Evolutionary conservation across 2,329 filamentous ascomycete species (phyloP), one percentile per base, ranked within the genome.

Genomic region (Pseudogymnoascus sp.): DNA sequence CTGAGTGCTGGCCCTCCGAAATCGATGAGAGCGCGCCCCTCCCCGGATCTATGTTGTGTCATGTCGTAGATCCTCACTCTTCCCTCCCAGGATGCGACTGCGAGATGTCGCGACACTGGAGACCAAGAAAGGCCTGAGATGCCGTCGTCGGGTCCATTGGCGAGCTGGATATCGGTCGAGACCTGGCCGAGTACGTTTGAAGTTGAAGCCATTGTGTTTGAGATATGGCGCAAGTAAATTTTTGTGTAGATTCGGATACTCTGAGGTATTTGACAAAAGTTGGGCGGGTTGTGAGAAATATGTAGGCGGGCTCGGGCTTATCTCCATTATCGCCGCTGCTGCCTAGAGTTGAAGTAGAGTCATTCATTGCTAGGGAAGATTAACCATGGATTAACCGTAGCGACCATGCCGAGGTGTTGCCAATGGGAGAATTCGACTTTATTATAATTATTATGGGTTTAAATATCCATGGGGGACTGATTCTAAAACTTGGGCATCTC

Each of bases 11-110:
- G 91, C 47, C 83, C 90, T 68, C 91, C 88, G 76, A 95, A 91
- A 68, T 95, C 89, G 72, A 94, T 94, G 64, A 88, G 79, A 66
- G 91, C 91, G 72, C 92, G 93, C 56, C 91, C 92, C 73, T 91
- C 85, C 73, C 89, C 84, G 72, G 89, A 83, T 47, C 91, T 91
- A 67, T 85, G 85, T 63, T 77, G 78, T 67, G 87, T 85, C 73
- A 97, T 91, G 75, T 97, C 91, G 78, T 97, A 99, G 73, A 99
- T 93, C 72, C 92, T 89, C 67, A 97, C 91, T 75, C 96, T 96
- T 79, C 95, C 96, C 77, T 99, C 94, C 94, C 94, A 99, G 70
- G 91, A 96, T 56, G 91, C 81, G 35, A 97, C 90, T 25, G 93
- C 92, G 16, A 99, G 82, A 73, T 95, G 89, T 70, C 97, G 91